Base-by-base conservation (phyloP, 163 green algal species). In the Prototheca wickerhamii region DNA sequence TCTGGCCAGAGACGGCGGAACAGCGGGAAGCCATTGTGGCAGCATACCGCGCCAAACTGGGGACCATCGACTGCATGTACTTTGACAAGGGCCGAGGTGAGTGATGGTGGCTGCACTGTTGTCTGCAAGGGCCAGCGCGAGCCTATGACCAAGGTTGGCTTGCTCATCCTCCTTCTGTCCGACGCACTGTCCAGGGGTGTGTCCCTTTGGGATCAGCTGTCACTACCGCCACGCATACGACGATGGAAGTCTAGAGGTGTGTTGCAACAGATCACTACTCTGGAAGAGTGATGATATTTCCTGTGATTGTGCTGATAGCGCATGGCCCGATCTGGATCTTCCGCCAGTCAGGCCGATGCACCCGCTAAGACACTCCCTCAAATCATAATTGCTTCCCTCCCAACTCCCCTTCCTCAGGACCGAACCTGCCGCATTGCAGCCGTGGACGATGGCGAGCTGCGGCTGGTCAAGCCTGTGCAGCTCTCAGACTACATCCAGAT, bases 191-290 rank as follows among this genome's bases (percentile, higher is more conserved):
- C 51, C 78, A 17, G 77, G 82, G 25, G 73, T 35, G 29, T 94
- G 87, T 71, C 86, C 87, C 15, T 95, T 95, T 77, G 84, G 81
- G 17, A 89, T 84, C 12, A 80, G 60, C 26, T 89, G 82, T 75
- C 80, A 86, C 46, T 89, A 89, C 65, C 61, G 69, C 3, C 82
- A 89, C 42, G 68, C 64, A 21, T 84, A 78, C 63, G 35, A 37
- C 0, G 81, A 87, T 61, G 81, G 81, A 2, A 69, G 55, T 2
- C 71, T 83, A 31, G 56, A 87, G 57, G 76, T 71, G n/a, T n/a
- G n/a, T n/a, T n/a, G n/a, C n/a, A n/a, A n/a, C 8, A 60, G 4
- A 34, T 15, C 21, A 30, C 30, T 53, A 30, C 12, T 20, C 49
- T 15, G 15, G 25, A 32, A 17, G 23, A 20, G 8, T 30, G 49